Evolutionary conservation across 163 green algal genomes (phyloP).

Genomic region (Scenedesmus sp.): DNA sequence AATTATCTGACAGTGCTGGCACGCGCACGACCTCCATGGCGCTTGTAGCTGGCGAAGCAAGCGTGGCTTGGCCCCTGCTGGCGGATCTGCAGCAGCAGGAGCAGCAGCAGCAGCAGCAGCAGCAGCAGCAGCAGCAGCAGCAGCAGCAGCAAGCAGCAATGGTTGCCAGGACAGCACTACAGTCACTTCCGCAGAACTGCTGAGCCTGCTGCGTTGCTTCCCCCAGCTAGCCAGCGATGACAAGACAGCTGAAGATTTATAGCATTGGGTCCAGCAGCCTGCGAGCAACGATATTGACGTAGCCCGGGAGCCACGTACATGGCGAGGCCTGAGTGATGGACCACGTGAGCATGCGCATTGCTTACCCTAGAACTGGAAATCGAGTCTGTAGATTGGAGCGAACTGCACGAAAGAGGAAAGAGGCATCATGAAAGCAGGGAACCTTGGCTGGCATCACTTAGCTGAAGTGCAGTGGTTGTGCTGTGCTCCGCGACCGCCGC

Average conservation of each 20-base stretch:
- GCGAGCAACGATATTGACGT: background rate
- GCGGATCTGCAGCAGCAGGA: background rate
- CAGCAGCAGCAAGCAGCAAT: background rate
- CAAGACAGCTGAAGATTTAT: background rate
- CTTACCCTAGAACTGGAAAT: conserved; percentile 27
- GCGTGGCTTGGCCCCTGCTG: background rate
- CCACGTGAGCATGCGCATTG: background rate
- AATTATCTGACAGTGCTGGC: conserved; percentile 87
- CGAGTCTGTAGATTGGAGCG: conserved; percentile 16
- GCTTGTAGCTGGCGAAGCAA: background rate
- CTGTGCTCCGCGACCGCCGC: background rate
- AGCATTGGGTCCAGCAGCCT: background rate
- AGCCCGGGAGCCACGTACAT: background rate
- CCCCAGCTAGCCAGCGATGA: background rate
- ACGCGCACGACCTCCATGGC: conserved; percentile 47
- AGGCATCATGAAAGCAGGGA: background rate
- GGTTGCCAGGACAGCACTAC: background rate
- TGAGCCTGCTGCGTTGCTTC: background rate
- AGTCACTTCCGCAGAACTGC: background rate
- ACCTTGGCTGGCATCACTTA: background rate
- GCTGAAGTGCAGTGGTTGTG: background rate
- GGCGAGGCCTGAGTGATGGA: background rate
- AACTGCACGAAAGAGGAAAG: background rate
- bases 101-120: background rate
- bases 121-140: background rate